Conservation (phyloP, 225 moss, liverwort and hornwort species). For the Sphagnum contortum region DNA sequence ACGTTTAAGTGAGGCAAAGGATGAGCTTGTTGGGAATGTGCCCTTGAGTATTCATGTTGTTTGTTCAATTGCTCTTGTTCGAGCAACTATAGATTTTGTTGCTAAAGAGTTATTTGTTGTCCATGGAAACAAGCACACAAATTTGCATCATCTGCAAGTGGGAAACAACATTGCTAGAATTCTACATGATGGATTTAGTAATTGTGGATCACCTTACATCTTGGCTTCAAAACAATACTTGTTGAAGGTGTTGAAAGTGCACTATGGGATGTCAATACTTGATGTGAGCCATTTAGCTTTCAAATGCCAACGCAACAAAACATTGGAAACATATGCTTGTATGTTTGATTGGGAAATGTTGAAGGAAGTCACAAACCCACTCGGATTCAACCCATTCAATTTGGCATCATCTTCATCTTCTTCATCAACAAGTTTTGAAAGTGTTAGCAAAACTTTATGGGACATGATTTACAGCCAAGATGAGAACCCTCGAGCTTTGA, state of each 20-base stretch:
- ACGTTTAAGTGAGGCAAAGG: conserved; percentile 20
- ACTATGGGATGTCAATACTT: conserved; percentile 33
- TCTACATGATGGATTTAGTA: too few relatives aligned
- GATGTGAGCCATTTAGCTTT: conserved; percentile 31
- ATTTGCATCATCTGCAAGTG: too few relatives aligned
- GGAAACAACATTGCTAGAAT: too few relatives aligned
- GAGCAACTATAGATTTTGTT: conserved; percentile 31
- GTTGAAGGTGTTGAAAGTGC: conserved; percentile 43
- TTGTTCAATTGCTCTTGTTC: conserved; percentile 30
- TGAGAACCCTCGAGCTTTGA: conserved; percentile 4
- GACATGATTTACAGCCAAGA: conserved; percentile 13
- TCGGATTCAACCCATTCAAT: conserved; percentile 47
- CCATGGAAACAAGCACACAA: not conserved
- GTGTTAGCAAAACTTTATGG: conserved; percentile 20
- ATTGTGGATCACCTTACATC: too few relatives aligned
- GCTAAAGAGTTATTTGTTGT: conserved; percentile 22
- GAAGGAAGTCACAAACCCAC: conserved; percentile 32
- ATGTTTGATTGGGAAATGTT: conserved; percentile 35
- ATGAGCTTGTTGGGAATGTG: conserved; percentile 15
- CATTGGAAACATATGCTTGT: conserved; percentile 12
- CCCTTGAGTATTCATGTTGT: conserved; percentile 18
- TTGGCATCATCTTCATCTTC: conserved; percentile 8
- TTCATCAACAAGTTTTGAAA: conserved; percentile 14
- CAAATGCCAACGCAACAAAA: conserved; percentile 10
- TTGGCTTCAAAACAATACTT: conserved; percentile 32